Evolutionary conservation across 768 basidiomycete species (phyloP).

Genomic region (Auricularia cornea): DNA sequence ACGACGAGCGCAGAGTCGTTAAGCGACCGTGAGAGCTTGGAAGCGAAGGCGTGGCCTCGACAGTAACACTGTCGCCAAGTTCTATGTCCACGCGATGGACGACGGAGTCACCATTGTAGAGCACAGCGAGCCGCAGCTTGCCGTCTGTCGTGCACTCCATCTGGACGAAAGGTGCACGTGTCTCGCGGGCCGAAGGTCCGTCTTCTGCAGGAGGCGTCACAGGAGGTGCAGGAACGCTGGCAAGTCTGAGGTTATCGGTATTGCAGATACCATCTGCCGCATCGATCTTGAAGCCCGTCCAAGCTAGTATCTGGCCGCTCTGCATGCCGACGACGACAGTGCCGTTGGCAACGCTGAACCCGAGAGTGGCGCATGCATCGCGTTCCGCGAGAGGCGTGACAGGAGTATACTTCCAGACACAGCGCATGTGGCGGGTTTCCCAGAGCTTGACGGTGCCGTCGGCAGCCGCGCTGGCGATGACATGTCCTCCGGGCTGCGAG

Average conservation of each 20-base stretch:
- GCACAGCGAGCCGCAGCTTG: constrained; percentile 35
- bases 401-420: constrained; percentile 50
- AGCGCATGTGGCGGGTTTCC: constrained; percentile 45
- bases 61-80: neutral
- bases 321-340: constrained; percentile 41
- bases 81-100: neutral
- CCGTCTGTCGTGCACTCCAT: constrained; percentile 46
- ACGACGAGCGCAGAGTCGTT: constrained; percentile 3
- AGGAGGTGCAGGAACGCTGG: constrained; percentile 1
- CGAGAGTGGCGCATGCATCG: constrained; percentile 45
- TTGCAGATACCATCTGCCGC: neutral
- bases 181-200: neutral
- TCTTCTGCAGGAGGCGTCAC: constrained; percentile 13
- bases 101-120: neutral
- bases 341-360: constrained; percentile 32
- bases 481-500: constrained; percentile 25
- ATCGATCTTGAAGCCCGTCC: constrained; percentile 33
- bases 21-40: neutral
- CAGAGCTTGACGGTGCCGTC: constrained; percentile 72
- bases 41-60: neutral
- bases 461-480: constrained; percentile 43
- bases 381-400: neutral
- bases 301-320: constrained; percentile 52
- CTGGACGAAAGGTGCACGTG: constrained; percentile 31
- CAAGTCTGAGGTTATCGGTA: neutral